Conservation (phyloP, 225 moss, liverwort and hornwort species). For the Asterella californica region DNA sequence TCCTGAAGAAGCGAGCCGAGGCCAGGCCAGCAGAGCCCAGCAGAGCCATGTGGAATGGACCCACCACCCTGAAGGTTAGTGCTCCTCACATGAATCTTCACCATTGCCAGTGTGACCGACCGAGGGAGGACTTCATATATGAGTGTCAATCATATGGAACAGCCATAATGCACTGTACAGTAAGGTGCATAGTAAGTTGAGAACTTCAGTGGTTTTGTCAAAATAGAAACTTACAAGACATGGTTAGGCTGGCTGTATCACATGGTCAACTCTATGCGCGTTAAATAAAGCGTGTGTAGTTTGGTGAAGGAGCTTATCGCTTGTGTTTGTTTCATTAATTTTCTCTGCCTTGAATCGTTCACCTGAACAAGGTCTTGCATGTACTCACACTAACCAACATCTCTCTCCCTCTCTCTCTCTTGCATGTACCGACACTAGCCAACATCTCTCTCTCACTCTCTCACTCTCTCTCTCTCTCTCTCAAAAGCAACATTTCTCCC, state of each 20-base stretch:
- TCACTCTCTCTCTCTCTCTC: background rate
- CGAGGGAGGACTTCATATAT: background rate
- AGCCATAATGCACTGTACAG: background rate
- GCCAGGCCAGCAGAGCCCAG: background rate
- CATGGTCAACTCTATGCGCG: constrained; percentile 9
- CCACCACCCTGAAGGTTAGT: constrained; percentile 4
- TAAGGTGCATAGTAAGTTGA: background rate
- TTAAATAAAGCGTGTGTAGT: background rate
- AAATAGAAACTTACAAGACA: constrained; percentile 4
- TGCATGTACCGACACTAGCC: background rate
- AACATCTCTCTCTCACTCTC: background rate
- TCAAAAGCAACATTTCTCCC: too few species aligned
- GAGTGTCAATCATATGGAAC: background rate
- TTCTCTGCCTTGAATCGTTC: background rate
- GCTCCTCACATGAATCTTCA: constrained; percentile 5
- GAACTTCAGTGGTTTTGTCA: background rate
- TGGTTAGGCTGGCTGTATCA: background rate
- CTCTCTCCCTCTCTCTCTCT: background rate
- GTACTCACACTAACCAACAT: background rate
- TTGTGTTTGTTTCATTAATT: background rate
- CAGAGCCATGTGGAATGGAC: background rate
- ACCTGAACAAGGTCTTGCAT: too few species aligned
- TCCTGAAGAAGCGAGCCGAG: background rate
- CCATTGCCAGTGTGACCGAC: background rate
- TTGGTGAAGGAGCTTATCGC: background rate